A percentile compares a stretch with the other conserved stretches of the same genome.
Conservation (phyloP, 139 green algal genomes). For the Dunaliella primolecta region DNA sequence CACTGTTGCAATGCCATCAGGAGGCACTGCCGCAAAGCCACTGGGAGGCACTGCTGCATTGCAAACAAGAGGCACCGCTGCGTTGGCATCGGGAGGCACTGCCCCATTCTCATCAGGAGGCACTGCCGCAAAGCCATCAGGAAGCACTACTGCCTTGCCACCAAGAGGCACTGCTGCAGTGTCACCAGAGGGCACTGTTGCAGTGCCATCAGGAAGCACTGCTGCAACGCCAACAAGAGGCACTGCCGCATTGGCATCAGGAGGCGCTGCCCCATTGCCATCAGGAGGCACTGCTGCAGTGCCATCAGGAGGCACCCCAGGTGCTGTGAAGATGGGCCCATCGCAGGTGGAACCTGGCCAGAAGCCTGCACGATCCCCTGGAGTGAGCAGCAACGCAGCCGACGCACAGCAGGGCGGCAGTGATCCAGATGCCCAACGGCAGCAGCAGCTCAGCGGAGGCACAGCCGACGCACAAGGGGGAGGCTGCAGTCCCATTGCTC, state of each 20-base stretch:
- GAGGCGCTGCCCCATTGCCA: not conserved
- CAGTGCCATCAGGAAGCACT: no score
- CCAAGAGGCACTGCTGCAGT: not conserved
- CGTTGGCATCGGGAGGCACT: not conserved
- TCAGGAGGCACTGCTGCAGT: not conserved
- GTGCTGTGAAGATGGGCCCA: no score
- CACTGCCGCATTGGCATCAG: not conserved
- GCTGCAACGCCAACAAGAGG: not conserved
- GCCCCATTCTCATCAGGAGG: no score
- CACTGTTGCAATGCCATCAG: no score
- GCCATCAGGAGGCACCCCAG: no score
- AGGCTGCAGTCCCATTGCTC: not conserved
- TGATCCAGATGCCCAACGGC: not conserved
- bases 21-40: not conserved
- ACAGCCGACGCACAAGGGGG: not conserved
- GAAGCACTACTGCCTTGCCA: no score
- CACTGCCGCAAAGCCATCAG: not conserved
- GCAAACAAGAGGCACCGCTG: not conserved
- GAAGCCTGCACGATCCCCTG: no score
- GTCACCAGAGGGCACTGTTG: not conserved
- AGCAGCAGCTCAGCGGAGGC: not conserved
- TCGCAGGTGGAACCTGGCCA: no score
- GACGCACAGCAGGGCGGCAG: no score
- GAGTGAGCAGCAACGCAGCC: not conserved
- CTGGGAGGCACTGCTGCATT: no score